Evolutionary conservation across 352 stramenopile species (phyloP), one percentile per base, ranked within the genome.

Genomic region (Phytophthora lateralis): DNA sequence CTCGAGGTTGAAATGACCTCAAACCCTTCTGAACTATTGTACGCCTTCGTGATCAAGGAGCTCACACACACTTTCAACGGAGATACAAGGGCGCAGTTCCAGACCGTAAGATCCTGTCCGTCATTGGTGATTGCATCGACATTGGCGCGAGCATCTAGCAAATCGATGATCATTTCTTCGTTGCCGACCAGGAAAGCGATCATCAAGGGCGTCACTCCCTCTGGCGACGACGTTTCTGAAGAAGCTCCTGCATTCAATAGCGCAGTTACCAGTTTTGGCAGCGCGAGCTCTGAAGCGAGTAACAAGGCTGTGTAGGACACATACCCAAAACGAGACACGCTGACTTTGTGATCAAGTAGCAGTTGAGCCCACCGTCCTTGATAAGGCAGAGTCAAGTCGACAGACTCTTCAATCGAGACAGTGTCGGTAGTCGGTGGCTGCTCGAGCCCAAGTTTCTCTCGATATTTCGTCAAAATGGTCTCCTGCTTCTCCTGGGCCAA

Each of bases 91-190:
- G 71, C 66, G 50, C 76, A 92, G 7, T 67, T 76, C 79, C 85
- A 90, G 1, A 90, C 82, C 0, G 65, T 68, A 5, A 87, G 32
- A n/a, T 89, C 82, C 1, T 64, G 37, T 0, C 64, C 75, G 34
- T 88, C 77, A 0, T 47, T 61, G 1, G 81, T 90, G 20, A 91
- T 85, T 6, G 78, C 75, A 45, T 92, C 71, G 6, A 91, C 47
- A 14, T 79, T 56, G 0, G 82, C 79, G 11, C 62, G 58, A 11
- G 62, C 60, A 1, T 57, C 18, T 7, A 86, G 58, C 8, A 90
- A 44, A 29, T 62, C 54, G 12, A 55, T 48, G 0, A 71, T 46
- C 15, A 85, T 63, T 47, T 62, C 59, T 60, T 71, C 63, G 6
- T 85, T 70, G 2, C 78, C 76, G 11, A 72, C 71, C 15, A 89